Conservation (phyloP, 1,139 yeast genomes). For the Lipomyces yarrowii region DNA sequence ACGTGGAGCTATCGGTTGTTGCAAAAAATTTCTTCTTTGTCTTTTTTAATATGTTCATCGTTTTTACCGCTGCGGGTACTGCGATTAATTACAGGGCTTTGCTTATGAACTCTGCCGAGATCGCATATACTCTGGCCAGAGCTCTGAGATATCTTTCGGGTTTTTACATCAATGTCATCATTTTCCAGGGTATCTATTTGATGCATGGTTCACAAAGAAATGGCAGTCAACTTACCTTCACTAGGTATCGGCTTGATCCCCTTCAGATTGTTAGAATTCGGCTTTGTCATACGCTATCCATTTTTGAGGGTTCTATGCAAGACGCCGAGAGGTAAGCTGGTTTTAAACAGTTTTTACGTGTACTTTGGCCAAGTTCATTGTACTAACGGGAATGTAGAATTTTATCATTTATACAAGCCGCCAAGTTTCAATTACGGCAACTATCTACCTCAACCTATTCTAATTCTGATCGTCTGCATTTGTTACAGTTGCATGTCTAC, state of each 20-base stretch:
- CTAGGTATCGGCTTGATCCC: slow-evolving; percentile 81
- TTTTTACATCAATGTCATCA: slow-evolving; percentile 79
- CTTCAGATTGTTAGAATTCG: slow-evolving; percentile 66
- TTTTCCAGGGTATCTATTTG: slow-evolving; percentile 54
- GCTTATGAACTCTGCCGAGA: slow-evolving; percentile 73
- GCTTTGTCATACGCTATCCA: slow-evolving; percentile 65
- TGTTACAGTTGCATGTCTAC: slow-evolving; percentile 75
- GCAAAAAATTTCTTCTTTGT: slow-evolving; percentile 82
- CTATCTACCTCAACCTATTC: slow-evolving; percentile 76
- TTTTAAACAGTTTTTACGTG: no score
- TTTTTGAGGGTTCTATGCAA: slow-evolving; percentile 41
- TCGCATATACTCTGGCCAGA: slow-evolving; percentile 76
- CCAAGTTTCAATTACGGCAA: slow-evolving; percentile 81
- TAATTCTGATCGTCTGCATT: slow-evolving; percentile 72
- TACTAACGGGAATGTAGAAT: slow-evolving; percentile 44
- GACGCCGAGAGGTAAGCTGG: slow-evolving; percentile 50
- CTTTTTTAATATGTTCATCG: slow-evolving; percentile 80
- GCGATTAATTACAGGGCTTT: slow-evolving; percentile 66
- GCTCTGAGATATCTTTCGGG: slow-evolving; percentile 69
- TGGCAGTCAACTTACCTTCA: neutral
- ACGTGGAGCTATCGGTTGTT: slow-evolving; percentile 75
- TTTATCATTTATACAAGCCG: slow-evolving; percentile 69
- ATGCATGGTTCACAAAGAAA: neutral
- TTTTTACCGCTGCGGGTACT: slow-evolving; percentile 81
- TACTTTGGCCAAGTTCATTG: neutral